These are phyloP conservation scores for Kwoniella pini DNA, from an alignment of 768 basidiomycete genomes.

Conservation along the genomic window DNA sequence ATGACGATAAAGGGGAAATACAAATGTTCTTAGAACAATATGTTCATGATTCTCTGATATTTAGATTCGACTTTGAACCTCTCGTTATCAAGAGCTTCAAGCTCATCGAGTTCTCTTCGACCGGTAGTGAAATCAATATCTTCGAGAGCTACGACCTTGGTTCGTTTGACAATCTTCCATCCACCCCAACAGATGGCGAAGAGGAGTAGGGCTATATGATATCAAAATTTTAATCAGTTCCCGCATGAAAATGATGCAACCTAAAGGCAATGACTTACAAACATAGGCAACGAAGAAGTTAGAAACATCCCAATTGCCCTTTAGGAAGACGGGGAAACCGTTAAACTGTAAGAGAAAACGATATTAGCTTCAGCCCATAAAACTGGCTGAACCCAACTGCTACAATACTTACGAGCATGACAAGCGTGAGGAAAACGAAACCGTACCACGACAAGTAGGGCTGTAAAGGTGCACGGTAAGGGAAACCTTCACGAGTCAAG, in stretches of 20 bases:
- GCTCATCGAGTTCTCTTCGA: slow-evolving; percentile 52
- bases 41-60: slow-evolving; percentile 36
- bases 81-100: slow-evolving; percentile 42
- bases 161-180: slow-evolving; percentile 55
- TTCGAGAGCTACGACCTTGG: slow-evolving; percentile 40
- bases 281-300: slow-evolving; percentile 55
- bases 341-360: slow-evolving; percentile 30
- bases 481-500: slow-evolving; percentile 47
- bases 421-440: slow-evolving; percentile 50
- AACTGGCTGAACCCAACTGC: slow-evolving; percentile 7
- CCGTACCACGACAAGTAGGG: slow-evolving; percentile 51
- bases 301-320: slow-evolving; percentile 52
- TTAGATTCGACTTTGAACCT: slow-evolving; percentile 31
- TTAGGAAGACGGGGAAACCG: slow-evolving; percentile 55
- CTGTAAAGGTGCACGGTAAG: slow-evolving; percentile 54
- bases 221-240: background rate
- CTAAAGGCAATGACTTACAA: slow-evolving; percentile 29
- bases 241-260: background rate
- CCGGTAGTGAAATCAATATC: slow-evolving; percentile 55
- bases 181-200: slow-evolving; percentile 51
- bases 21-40: slow-evolving; percentile 32
- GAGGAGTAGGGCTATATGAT: slow-evolving; percentile 46
- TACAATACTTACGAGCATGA: slow-evolving; percentile 36
- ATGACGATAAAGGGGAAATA: background rate
- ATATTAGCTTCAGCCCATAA: too few relatives aligned